Evolutionary conservation across 176 grass and related monocot genomes (phyloP).

Genomic region (Sorghum bicolor): DNA sequence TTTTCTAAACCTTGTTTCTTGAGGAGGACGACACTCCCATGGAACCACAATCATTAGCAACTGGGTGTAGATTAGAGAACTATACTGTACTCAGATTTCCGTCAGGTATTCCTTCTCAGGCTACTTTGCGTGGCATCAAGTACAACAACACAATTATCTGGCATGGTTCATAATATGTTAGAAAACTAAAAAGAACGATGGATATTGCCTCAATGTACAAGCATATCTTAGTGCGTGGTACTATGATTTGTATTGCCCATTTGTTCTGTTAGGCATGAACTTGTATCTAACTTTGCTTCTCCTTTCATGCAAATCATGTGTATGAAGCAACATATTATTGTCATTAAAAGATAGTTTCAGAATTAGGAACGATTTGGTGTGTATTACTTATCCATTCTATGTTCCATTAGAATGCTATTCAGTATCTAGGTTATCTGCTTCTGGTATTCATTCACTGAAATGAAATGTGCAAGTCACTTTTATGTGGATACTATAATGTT

Average conservation of each 20-base stretch:
- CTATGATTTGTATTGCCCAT: background rate
- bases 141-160: background rate
- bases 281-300: background rate
- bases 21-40: background rate
- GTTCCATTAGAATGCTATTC: constrained; percentile 1
- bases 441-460: constrained; percentile 13
- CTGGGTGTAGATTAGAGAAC: background rate
- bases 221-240: background rate
- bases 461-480: constrained; percentile 15
- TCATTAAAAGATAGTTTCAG: background rate
- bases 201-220: background rate
- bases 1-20: constrained; percentile 18
- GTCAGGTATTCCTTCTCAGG: constrained; percentile 1
- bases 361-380: constrained; percentile 14
- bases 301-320: background rate
- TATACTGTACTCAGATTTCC: background rate
- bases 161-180: background rate
- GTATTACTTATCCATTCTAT: background rate
- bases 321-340: background rate
- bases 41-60: background rate
- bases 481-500: background rate
- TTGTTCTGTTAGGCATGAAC: background rate
- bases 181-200: background rate
- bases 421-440: constrained; percentile 12
- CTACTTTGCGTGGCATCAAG: background rate